Conservation (phyloP, 1,284 basidiomycete genomes). For the Omphalotus olearius region DNA sequence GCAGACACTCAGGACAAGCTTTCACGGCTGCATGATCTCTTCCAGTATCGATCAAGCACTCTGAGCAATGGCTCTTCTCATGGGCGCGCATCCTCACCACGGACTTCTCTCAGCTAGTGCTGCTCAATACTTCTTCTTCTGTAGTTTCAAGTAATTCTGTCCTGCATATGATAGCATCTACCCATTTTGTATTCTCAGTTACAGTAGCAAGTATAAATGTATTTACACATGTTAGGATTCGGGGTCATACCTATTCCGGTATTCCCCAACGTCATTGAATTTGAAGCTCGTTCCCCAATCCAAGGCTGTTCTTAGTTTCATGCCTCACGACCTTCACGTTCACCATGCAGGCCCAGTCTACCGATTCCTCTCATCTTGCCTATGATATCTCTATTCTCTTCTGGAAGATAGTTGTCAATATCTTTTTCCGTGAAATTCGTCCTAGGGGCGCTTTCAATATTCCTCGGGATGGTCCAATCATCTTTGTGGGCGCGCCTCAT, state of each 20-base stretch:
- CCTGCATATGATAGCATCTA: conserved; percentile 16
- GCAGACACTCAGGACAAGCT: conserved; percentile 56
- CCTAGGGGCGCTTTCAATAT: conserved; percentile 96
- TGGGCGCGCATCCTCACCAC: conserved; percentile 25
- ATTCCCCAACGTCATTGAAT: background rate
- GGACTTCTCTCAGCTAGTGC: conserved; percentile 22
- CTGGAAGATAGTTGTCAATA: conserved; percentile 84
- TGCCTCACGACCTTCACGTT: conserved; percentile 9
- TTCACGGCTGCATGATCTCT: conserved; percentile 72
- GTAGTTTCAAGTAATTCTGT: conserved; percentile 17
- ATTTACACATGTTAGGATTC: conserved; percentile 1
- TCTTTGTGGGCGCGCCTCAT: conserved; percentile 97
- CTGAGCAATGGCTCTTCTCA: conserved; percentile 60
- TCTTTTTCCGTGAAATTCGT: conserved; percentile 97
- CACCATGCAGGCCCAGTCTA: conserved; percentile 20
- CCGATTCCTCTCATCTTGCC: conserved; percentile 15
- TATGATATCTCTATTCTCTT: conserved; percentile 72
- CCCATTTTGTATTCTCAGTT: conserved; percentile 15
- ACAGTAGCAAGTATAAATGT: background rate
- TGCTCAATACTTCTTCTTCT: conserved; percentile 7
- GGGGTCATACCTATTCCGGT: background rate
- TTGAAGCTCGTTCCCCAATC: background rate
- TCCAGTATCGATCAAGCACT: conserved; percentile 75
- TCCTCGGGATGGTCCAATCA: conserved; percentile 87
- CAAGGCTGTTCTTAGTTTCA: background rate